Evolutionary conservation across 2,329 filamentous ascomycete species (phyloP).

Genomic region (Aspergillus sp.): DNA sequence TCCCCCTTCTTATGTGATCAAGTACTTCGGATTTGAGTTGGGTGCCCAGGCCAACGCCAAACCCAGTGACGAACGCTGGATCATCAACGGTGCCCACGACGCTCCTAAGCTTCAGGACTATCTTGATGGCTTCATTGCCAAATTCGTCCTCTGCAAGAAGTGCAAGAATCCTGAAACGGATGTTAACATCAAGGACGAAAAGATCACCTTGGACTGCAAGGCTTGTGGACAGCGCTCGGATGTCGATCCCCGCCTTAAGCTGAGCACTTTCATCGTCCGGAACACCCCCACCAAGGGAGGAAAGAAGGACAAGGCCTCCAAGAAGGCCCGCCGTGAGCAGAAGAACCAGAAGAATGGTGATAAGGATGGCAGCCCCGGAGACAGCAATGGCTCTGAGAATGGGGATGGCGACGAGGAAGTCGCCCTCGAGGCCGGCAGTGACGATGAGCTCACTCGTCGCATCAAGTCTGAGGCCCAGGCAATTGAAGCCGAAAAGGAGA

Average conservation of each 20-base stretch:
- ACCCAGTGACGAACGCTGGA: conserved; percentile 96
- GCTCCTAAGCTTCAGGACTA: conserved; percentile 94
- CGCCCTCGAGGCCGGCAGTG: conserved; percentile 69
- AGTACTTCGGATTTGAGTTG: conserved; percentile 99
- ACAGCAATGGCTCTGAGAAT: conserved; percentile 57
- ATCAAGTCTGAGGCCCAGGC: conserved; percentile 65
- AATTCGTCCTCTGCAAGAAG: conserved; percentile 98
- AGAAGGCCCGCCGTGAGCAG: conserved; percentile 74
- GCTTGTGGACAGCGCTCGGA: conserved; percentile 91
- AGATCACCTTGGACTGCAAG: conserved; percentile 95
- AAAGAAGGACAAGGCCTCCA: conserved; percentile 93
- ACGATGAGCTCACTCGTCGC: conserved; percentile 83
- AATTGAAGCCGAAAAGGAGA: conserved; percentile 64
- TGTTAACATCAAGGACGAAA: conserved; percentile 87
- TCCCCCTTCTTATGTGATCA: conserved; percentile 93
- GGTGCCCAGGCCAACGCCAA: conserved; percentile 98
- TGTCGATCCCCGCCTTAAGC: conserved; percentile 89
- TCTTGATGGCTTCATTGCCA: conserved; percentile 96
- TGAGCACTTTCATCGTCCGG: conserved; percentile 96
- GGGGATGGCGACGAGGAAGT: conserved; percentile 61
- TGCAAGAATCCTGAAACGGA: conserved; percentile 99
- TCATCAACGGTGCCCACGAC: conserved; percentile 98
- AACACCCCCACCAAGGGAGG: conserved; percentile 79
- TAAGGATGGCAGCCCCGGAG: conserved; percentile 59
- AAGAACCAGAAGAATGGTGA: conserved; percentile 73